Evolutionary conservation across 148 eudicot species (phyloP).

Genomic region (Chenopodium berlandieri): DNA sequence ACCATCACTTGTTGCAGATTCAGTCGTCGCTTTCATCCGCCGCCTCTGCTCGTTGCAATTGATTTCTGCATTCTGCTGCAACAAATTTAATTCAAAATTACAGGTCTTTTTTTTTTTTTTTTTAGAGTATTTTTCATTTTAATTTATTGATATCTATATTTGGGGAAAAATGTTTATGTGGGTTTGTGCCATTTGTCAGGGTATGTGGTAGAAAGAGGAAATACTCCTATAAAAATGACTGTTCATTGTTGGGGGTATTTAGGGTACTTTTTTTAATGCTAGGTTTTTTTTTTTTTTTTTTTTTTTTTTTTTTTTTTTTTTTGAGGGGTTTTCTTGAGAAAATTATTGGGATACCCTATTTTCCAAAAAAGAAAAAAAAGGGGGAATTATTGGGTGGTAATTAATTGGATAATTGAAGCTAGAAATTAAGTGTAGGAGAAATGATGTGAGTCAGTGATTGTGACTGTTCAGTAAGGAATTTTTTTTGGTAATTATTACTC

Average conservation of each 20-base stretch:
- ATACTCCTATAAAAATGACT: slow-evolving; percentile 4
- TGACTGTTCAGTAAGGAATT: neutral
- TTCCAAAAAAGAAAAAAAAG: neutral
- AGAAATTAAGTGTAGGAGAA: neutral
- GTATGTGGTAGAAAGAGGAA: neutral
- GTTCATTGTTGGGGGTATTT: neutral
- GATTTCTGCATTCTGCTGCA: neutral
- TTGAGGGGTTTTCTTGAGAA: neutral
- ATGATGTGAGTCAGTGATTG: neutral
- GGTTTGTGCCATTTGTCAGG: slow-evolving; percentile 9
- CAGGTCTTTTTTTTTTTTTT: neutral
- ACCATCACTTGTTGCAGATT: slow-evolving; percentile 80
- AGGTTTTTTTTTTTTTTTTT: neutral
- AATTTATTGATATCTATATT: neutral
- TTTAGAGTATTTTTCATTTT: too few relatives aligned
- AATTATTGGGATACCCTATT: neutral
- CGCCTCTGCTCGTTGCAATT: slow-evolving; percentile 6
- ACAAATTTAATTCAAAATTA: neutral
- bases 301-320: neutral
- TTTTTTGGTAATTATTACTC: neutral
- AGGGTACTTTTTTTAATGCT: neutral
- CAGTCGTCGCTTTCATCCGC: slow-evolving; percentile 57
- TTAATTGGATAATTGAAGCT: neutral
- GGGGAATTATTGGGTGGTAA: neutral
- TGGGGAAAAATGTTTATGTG: neutral